phyloP scores from a whole-genome alignment of 108 stramenopile genomes.

The Cyclostephanos tholiformis region DNA sequence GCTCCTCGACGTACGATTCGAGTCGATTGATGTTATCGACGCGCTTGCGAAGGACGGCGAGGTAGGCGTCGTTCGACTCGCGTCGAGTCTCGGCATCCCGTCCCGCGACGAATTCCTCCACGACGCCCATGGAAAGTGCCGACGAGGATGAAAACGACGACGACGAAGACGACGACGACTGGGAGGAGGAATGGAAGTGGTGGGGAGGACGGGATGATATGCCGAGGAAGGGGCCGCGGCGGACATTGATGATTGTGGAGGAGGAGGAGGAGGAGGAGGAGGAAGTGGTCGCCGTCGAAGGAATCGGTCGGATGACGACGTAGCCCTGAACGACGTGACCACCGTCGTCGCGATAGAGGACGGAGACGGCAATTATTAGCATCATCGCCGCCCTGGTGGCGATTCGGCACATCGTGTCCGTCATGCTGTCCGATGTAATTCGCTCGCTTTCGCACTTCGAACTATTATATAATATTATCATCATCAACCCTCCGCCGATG shows the following conservation, averaged over 20 bases:
- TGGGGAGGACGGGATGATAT: background rate
- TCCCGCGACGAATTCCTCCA: slow-evolving; percentile 80
- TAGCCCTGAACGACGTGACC: background rate
- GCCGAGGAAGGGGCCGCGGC: background rate
- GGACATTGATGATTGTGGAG: too few relatives aligned
- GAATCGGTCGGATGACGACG: too few relatives aligned
- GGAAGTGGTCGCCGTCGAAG: too few relatives aligned
- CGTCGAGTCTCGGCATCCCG: slow-evolving; percentile 56
- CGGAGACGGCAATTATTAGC: too few relatives aligned
- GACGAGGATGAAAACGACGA: slow-evolving; percentile 1
- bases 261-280: too few relatives aligned
- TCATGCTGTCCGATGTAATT: too few relatives aligned
- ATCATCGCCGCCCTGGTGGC: too few relatives aligned
- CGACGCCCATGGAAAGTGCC: slow-evolving; percentile 69
- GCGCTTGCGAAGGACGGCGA: slow-evolving; percentile 63
- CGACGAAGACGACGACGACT: background rate
- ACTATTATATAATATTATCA: too few relatives aligned
- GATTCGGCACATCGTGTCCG: too few relatives aligned
- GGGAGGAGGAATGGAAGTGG: background rate
- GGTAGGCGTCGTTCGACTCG: slow-evolving; percentile 68
- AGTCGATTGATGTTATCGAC: slow-evolving; percentile 84
- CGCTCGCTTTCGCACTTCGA: too few relatives aligned
- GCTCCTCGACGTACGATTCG: slow-evolving; percentile 82
- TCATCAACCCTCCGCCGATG: too few relatives aligned
- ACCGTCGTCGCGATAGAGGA: too few relatives aligned